phyloP scores from a whole-genome alignment of 2,329 filamentous ascomycete species.

The Lasiodiplodia citricola region DNA sequence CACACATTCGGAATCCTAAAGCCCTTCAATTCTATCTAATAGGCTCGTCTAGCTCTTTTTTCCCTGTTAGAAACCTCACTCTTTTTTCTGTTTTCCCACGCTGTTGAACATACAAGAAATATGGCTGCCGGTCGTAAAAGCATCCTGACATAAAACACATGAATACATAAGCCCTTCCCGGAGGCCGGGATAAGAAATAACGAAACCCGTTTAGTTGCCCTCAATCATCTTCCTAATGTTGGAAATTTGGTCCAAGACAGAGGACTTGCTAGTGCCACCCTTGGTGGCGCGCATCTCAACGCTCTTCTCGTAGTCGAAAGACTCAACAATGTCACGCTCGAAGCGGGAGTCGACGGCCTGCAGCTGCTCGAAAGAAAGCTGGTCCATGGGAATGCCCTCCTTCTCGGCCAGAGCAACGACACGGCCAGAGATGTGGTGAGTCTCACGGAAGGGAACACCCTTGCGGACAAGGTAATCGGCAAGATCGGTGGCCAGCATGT shows the following conservation, averaged over 20 bases:
- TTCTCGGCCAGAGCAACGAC: slow-evolving; percentile 75
- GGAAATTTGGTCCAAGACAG: slow-evolving; percentile 68
- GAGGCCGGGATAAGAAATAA: background rate
- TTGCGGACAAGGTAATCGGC: slow-evolving; percentile 69
- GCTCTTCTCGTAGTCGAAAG: slow-evolving; percentile 81
- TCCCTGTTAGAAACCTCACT: background rate
- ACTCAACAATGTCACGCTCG: slow-evolving; percentile 70
- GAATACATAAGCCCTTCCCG: background rate
- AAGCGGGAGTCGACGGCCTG: slow-evolving; percentile 72
- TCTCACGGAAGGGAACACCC: slow-evolving; percentile 78
- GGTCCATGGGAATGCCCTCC: slow-evolving; percentile 69
- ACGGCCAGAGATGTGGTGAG: slow-evolving; percentile 77
- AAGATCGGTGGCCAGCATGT: slow-evolving; percentile 80
- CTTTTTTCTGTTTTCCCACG: background rate
- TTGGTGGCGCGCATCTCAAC: slow-evolving; percentile 79
- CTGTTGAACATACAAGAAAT: background rate
- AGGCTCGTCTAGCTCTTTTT: background rate
- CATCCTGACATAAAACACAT: slow-evolving; percentile 3
- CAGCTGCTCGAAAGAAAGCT: slow-evolving; percentile 69
- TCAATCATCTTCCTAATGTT: slow-evolving; percentile 50
- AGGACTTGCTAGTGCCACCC: slow-evolving; percentile 77
- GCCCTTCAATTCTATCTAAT: background rate
- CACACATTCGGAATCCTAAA: background rate
- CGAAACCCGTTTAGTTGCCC: background rate
- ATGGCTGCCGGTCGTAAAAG: background rate